These are phyloP conservation scores for Eucalyptus urophylla DNA, from an alignment of 345 rosid species.

Conservation along the genomic window DNA sequence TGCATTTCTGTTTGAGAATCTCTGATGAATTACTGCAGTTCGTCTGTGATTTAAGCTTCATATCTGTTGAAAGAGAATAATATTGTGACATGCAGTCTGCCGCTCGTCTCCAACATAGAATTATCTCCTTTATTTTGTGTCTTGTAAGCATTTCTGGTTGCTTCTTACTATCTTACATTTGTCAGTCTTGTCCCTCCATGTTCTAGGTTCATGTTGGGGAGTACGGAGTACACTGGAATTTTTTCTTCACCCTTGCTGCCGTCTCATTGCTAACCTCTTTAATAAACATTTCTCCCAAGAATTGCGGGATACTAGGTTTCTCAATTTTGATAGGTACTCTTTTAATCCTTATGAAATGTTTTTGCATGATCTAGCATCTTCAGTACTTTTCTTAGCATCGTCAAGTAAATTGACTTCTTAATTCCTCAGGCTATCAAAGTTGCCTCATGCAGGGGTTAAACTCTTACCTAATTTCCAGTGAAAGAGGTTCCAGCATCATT, in stretches of 20 bases:
- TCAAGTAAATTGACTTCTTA: background rate
- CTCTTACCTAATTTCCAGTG: slow-evolving; percentile 50
- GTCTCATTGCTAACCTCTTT: slow-evolving; percentile 59
- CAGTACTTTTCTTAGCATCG: background rate
- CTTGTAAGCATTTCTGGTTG: background rate
- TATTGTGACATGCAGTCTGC: background rate
- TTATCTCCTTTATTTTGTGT: background rate
- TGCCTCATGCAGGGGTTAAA: slow-evolving; percentile 64
- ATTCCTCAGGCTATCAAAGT: slow-evolving; percentile 60
- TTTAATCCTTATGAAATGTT: background rate
- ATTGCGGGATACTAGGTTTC: slow-evolving; percentile 67
- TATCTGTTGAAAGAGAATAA: background rate
- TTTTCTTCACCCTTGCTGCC: slow-evolving; percentile 89
- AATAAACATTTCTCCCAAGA: slow-evolving; percentile 43
- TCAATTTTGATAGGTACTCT: slow-evolving; percentile 45
- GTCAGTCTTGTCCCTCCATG: background rate
- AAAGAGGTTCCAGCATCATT: slow-evolving; percentile 60
- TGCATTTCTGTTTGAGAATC: background rate
- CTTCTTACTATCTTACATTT: background rate
- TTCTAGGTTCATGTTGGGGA: slow-evolving; percentile 71
- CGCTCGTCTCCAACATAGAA: background rate
- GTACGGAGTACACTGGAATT: slow-evolving; percentile 92
- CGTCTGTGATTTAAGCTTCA: background rate
- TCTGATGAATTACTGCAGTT: background rate
- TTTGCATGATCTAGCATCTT: background rate